Percentiles rank a stretch among this genome's conserved stretches.
phyloP scores from a whole-genome alignment of 257 asterid genomes.

The Ilex asprella region DNA sequence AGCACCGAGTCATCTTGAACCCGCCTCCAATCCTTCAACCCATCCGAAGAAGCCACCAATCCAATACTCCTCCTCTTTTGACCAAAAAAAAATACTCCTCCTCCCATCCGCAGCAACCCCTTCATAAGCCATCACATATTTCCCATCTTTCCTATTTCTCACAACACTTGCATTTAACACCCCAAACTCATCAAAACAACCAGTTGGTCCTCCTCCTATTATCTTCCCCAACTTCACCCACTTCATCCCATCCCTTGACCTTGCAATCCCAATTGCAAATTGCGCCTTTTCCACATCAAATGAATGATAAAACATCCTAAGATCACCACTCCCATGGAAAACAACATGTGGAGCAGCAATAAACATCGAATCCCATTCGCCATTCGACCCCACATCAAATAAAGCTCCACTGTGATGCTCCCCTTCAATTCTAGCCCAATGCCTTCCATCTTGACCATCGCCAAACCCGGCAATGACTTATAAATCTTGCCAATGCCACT shows the following conservation, averaged over 20 bases:
- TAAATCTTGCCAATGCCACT: conserved; percentile 10
- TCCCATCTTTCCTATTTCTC: conserved; percentile 52
- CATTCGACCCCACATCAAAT: conserved; percentile 55
- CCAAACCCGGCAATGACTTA: conserved; percentile 79
- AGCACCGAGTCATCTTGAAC: conserved; percentile 39
- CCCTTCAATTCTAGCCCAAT: conserved; percentile 95
- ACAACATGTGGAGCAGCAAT: conserved; percentile 82
- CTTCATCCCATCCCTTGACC: conserved; percentile 85
- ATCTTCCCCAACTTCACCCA: conserved; percentile 80
- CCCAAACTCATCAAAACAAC: conserved; percentile 62
- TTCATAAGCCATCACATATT: conserved; percentile 76
- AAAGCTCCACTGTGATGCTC: conserved; percentile 88
- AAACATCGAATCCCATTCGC: conserved; percentile 78
- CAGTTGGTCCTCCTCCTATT: conserved; percentile 34
- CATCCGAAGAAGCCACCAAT: conserved; percentile 54
- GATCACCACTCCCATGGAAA: conserved; percentile 52
- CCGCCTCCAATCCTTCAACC: conserved; percentile 72
- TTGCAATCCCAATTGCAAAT: conserved; percentile 55
- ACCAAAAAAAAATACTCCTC: no score
- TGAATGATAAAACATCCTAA: conserved; percentile 88
- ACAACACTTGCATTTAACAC: conserved; percentile 43
- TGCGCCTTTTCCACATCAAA: conserved; percentile 35
- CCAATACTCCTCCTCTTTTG: no score
- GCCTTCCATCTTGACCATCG: conserved; percentile 93
- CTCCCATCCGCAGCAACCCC: conserved; percentile 51